A percentile compares a stretch with the other conserved stretches of the same genome.
Evolutionary conservation across 1,284 basidiomycete genomes (phyloP).

Genomic region (Naganishia sp.): DNA sequence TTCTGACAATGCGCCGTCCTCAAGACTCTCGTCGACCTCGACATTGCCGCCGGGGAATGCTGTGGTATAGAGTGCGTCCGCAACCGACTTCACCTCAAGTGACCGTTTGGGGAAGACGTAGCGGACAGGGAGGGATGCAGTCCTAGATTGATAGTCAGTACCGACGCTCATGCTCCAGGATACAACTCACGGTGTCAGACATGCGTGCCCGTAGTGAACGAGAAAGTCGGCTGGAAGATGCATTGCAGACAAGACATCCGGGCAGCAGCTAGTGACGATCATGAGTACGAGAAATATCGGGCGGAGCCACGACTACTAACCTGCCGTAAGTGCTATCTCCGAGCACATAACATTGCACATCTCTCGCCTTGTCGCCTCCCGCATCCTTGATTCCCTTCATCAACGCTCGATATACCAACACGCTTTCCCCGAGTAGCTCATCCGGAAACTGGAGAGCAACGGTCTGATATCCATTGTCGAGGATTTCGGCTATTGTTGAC

Average conservation of each 20-base stretch:
- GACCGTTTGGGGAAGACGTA: conserved; percentile 53
- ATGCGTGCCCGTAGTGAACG: conserved; percentile 96
- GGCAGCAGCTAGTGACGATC: conserved; percentile 74
- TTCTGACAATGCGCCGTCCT: conserved; percentile 6
- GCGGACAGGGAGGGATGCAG: conserved; percentile 52
- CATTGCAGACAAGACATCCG: conserved; percentile 92
- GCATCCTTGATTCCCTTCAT: conserved; percentile 59
- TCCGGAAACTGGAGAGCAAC: conserved; percentile 96
- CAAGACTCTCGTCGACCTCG: conserved; percentile 1
- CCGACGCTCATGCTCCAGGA: conserved; percentile 63
- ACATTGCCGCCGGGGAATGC: conserved; percentile 16
- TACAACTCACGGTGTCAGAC: conserved; percentile 63
- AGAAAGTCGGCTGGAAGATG: conserved; percentile 90
- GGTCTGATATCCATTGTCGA: conserved; percentile 52
- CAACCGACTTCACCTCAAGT: conserved; percentile 42
- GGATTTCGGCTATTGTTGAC: conserved; percentile 49
- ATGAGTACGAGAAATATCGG: neutral
- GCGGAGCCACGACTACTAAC: conserved; percentile 55
- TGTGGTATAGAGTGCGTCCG: conserved; percentile 37
- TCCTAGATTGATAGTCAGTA: conserved; percentile 58
- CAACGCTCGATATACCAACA: conserved; percentile 77
- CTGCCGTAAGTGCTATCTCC: conserved; percentile 98
- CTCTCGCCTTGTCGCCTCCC: conserved; percentile 5
- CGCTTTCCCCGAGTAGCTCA: conserved; percentile 82
- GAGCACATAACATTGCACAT: conserved; percentile 73